Evolutionary conservation across 345 rosid genomes (phyloP).

Genomic region (Psidium friedrichsthalianum): DNA sequence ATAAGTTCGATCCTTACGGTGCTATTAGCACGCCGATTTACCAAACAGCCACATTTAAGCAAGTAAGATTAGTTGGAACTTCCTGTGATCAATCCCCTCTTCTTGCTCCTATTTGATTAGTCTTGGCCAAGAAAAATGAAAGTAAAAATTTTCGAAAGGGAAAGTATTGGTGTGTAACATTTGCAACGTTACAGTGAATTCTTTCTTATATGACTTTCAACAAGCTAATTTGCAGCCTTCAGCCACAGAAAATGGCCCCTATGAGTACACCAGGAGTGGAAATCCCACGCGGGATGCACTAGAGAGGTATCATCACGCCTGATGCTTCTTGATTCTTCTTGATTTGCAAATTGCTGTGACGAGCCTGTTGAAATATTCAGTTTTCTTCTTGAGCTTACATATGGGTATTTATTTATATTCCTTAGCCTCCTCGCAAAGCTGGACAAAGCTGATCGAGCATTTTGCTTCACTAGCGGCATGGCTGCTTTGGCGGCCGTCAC

Average conservation of each 20-base stretch:
- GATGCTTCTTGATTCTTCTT: neutral
- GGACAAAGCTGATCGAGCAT: conserved; percentile 89
- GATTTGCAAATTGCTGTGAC: neutral
- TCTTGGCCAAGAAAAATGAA: neutral
- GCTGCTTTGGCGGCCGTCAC: conserved; percentile 87
- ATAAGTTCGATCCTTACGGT: conserved; percentile 66
- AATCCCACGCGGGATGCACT: conserved; percentile 86
- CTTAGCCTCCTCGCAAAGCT: conserved; percentile 82
- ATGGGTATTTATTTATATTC: neutral
- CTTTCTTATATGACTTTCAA: neutral
- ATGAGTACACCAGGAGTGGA: conserved; percentile 96
- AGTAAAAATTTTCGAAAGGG: neutral
- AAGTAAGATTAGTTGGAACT: conserved; percentile 26
- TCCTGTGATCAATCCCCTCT: neutral
- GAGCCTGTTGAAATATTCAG: neutral
- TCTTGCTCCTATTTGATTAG: neutral
- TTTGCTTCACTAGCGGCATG: conserved; percentile 98
- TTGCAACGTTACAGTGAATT: neutral
- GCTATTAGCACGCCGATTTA: conserved; percentile 85
- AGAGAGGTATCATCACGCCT: conserved; percentile 41
- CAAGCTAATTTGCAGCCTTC: conserved; percentile 45
- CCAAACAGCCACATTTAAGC: conserved; percentile 91
- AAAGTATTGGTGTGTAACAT: neutral
- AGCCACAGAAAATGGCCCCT: conserved; percentile 66
- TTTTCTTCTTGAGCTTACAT: neutral